Conservation (phyloP, 140 eudicot species). For the Senecio squalidus region DNA sequence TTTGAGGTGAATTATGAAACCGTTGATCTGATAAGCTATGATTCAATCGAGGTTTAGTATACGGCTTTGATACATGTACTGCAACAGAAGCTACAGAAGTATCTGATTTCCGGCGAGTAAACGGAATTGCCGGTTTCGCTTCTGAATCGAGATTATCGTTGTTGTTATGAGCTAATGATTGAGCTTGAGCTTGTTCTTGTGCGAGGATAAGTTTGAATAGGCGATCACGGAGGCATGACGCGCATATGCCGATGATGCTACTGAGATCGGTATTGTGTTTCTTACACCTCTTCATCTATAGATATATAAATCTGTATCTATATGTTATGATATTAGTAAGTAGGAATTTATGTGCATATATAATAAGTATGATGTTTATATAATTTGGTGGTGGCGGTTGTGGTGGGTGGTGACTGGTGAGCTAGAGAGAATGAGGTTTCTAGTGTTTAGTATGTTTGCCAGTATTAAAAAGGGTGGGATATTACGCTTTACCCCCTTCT, state of each 20-base stretch:
- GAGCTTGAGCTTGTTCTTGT: conserved; percentile 16
- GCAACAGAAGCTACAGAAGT: conserved; percentile 9
- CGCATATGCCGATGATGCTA: conserved; percentile 69
- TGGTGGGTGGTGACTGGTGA: too few species aligned
- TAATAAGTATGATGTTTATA: too few species aligned
- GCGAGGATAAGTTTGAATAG: conserved; percentile 41
- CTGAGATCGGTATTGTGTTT: conserved; percentile 50
- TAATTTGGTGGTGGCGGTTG: too few species aligned
- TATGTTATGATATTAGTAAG: too few species aligned
- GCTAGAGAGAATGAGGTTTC: too few species aligned
- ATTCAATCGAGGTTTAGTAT: too few species aligned
- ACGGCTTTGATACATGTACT: neutral
- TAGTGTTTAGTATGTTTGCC: too few species aligned
- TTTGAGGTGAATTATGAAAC: conserved; percentile 67
- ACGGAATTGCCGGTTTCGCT: too few species aligned
- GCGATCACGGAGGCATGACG: conserved; percentile 71
- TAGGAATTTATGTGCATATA: too few species aligned
- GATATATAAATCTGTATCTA: too few species aligned
- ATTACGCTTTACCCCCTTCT: too few species aligned
- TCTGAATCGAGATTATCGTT: neutral
- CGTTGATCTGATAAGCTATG: conserved; percentile 32
- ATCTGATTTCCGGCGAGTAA: conserved; percentile 65
- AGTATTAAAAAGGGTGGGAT: too few species aligned
- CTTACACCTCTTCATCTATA: conserved; percentile 83
- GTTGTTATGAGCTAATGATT: conserved; percentile 10